Conservation (phyloP, 2,329 filamentous ascomycete species). For the Ilyonectria sp. region DNA sequence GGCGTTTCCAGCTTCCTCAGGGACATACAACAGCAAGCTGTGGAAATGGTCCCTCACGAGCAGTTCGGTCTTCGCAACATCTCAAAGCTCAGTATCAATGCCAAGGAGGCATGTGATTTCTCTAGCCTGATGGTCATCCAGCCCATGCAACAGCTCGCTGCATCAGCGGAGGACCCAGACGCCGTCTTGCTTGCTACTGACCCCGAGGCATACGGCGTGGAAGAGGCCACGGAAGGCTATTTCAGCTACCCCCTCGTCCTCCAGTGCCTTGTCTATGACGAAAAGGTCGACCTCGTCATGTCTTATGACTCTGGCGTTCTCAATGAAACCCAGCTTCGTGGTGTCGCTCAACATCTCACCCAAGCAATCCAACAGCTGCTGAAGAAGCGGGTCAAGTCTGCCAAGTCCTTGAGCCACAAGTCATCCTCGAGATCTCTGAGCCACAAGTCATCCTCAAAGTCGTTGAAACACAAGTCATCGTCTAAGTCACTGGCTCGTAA, state of each 20-base stretch:
- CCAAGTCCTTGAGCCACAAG: conserved; percentile 1
- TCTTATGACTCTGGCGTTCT: neutral
- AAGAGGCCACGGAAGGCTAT: conserved; percentile 2
- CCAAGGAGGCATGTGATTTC: conserved; percentile 43
- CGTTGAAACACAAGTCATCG: neutral
- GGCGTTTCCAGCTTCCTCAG: conserved; percentile 27
- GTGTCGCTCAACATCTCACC: conserved; percentile 7
- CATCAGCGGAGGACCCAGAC: neutral
- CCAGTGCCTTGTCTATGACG: neutral
- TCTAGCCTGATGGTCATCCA: conserved; percentile 51
- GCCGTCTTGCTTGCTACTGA: neutral
- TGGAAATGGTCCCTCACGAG: conserved; percentile 37
- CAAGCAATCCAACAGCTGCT: conserved; percentile 6
- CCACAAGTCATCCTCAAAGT: neutral
- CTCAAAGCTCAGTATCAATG: conserved; percentile 26
- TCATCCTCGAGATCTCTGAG: neutral
- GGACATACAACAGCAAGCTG: conserved; percentile 28
- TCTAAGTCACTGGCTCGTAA: neutral
- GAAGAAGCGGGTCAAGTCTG: conserved; percentile 4
- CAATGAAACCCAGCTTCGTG: conserved; percentile 3
- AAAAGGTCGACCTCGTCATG: conserved; percentile 6
- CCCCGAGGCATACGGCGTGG: neutral
- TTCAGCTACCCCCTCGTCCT: conserved; percentile 12
- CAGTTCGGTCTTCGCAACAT: conserved; percentile 43
- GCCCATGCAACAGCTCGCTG: conserved; percentile 2